These are phyloP conservation scores for Pyrrhoderma lamaoense DNA, from an alignment of 1,284 basidiomycete genomes.

Conservation along the genomic window DNA sequence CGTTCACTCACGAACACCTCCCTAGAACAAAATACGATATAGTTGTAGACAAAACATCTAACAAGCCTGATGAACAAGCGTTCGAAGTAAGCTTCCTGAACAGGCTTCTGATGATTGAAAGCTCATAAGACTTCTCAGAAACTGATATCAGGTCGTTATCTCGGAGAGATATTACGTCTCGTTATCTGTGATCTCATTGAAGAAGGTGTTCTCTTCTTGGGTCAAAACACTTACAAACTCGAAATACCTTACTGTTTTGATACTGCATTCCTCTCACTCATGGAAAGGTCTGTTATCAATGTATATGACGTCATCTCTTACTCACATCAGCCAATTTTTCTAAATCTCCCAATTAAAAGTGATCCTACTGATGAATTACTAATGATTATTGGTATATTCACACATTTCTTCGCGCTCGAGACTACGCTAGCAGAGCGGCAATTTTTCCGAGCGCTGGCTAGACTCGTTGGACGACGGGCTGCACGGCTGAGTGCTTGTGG, in stretches of 20 bases:
- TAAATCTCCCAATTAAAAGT: constrained; percentile 31
- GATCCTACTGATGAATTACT: constrained; percentile 97
- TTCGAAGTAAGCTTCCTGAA: constrained; percentile 54
- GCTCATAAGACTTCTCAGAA: constrained; percentile 48
- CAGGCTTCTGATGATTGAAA: neutral
- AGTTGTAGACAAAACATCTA: constrained; percentile 88
- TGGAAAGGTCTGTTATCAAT: constrained; percentile 65
- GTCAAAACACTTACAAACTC: constrained; percentile 97
- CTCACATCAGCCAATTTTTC: neutral
- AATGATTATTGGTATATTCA: constrained; percentile 94
- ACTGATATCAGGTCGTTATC: constrained; percentile 96
- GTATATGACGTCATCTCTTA: neutral
- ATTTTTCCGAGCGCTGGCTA: constrained; percentile 90
- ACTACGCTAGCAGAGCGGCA: constrained; percentile 91
- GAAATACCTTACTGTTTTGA: constrained; percentile 91
- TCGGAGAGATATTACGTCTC: constrained; percentile 92
- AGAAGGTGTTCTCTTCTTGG: constrained; percentile 93
- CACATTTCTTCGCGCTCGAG: constrained; percentile 91
- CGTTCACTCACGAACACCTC: constrained; percentile 89
- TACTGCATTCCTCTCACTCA: constrained; percentile 93
- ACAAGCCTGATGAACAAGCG: constrained; percentile 94
- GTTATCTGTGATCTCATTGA: constrained; percentile 95
- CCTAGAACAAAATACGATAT: constrained; percentile 93
- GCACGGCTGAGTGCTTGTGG: constrained; percentile 87
- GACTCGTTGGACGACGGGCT: constrained; percentile 83